phyloP scores from a whole-genome alignment of 106 monocot genomes.

The Allium fistulosum region DNA sequence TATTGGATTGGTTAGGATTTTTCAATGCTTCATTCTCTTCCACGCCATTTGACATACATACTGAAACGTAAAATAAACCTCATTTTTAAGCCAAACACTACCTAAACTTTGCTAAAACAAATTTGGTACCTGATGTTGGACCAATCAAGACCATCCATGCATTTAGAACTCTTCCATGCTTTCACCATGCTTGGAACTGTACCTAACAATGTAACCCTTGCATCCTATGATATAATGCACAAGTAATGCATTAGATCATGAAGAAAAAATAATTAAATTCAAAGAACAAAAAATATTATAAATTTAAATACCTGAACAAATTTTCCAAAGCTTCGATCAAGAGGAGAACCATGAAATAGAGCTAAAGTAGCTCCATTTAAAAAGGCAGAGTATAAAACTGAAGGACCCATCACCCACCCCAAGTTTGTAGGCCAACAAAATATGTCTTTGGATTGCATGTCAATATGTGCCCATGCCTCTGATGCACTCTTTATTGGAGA shows the following conservation, averaged over 20 bases:
- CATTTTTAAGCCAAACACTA: no score
- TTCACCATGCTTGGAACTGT: conserved; percentile 87
- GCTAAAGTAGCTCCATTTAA: conserved; percentile 76
- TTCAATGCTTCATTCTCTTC: no score
- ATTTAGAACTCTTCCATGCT: conserved; percentile 79
- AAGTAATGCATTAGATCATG: no score
- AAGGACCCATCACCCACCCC: conserved; percentile 91
- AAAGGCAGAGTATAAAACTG: conserved; percentile 61
- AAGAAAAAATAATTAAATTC: no score
- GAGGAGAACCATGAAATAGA: conserved; percentile 89
- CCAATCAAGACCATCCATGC: conserved; percentile 87
- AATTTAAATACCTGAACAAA: conserved; percentile 61
- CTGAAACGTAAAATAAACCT: no score
- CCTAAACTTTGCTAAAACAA: no score
- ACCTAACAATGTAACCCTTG: conserved; percentile 79
- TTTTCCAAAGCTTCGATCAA: conserved; percentile 73
- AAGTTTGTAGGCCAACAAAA: conserved; percentile 92
- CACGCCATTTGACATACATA: no score
- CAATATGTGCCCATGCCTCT: conserved; percentile 85
- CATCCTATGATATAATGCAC: conserved; percentile 39
- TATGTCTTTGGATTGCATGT: conserved; percentile 55
- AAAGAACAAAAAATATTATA: no score
- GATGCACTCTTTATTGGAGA: conserved; percentile 75
- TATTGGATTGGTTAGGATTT: no score
- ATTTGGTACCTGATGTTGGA: conserved; percentile 57